Conservation (phyloP, 345 rosid species). For the Hibiscus syriacus region DNA sequence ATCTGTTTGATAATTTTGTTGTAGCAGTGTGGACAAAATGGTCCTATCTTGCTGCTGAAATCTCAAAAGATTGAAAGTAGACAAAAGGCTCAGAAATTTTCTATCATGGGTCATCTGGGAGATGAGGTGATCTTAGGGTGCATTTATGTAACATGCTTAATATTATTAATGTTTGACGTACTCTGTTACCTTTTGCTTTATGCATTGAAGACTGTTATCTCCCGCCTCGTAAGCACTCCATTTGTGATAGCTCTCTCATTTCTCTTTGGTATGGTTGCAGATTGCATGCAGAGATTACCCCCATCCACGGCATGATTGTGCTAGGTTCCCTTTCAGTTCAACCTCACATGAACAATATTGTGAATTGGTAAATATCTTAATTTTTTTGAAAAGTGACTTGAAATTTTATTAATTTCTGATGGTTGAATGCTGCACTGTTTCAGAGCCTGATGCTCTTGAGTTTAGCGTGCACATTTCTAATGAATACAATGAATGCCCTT, state of each 20-base stretch:
- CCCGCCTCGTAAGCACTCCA: background rate
- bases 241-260: constrained; percentile 1
- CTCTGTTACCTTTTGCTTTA: background rate
- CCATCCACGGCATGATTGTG: constrained; percentile 77
- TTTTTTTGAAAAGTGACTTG: background rate
- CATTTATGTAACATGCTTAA: background rate
- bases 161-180: background rate
- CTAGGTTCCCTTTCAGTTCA: constrained; percentile 50
- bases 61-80: too few relatives aligned
- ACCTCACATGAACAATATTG: constrained; percentile 52
- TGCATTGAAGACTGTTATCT: background rate
- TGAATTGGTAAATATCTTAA: constrained; percentile 40
- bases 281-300: constrained; percentile 90
- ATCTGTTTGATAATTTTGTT: background rate
- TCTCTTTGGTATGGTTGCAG: constrained; percentile 30
- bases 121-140: background rate
- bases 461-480: background rate
- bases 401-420: background rate
- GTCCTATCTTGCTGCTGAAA: background rate
- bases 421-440: background rate
- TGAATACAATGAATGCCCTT: background rate
- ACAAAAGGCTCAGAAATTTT: too few relatives aligned
- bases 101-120: background rate
- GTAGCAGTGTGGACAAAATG: background rate
- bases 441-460: background rate